phyloP scores from a whole-genome alignment of 768 basidiomycete species.

The Rhodotorula diobovata region DNA sequence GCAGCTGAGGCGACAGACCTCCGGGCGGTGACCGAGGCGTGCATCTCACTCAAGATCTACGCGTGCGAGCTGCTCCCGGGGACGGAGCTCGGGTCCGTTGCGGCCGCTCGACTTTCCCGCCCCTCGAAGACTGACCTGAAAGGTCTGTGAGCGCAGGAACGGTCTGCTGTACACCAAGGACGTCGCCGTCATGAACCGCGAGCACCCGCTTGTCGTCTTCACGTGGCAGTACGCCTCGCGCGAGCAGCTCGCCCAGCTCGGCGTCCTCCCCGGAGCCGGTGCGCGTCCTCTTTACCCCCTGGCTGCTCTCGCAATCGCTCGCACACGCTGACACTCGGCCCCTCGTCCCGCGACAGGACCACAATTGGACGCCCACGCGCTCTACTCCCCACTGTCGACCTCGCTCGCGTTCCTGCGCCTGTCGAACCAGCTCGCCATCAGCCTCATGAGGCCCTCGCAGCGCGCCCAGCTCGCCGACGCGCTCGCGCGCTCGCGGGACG shows the following conservation, averaged over 20 bases:
- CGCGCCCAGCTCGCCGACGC: constrained; percentile 5
- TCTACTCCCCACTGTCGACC: background rate
- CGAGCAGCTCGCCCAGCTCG: constrained; percentile 1
- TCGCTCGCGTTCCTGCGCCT: constrained; percentile 1
- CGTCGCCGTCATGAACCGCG: background rate
- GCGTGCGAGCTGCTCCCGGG: background rate
- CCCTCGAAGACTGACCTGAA: too few species aligned
- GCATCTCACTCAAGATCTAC: background rate
- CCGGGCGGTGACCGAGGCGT: too few species aligned
- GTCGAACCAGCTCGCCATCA: background rate
- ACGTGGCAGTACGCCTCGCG: background rate
- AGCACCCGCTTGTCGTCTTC: background rate
- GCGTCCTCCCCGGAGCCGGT: background rate
- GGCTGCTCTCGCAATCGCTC: too few species aligned
- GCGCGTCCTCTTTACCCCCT: background rate
- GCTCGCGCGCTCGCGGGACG: background rate
- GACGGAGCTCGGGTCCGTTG: background rate
- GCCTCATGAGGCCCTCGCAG: constrained; percentile 4
- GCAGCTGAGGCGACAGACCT: background rate
- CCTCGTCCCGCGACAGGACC: background rate
- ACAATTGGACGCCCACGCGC: background rate
- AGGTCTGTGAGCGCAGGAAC: background rate
- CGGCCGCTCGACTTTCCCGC: background rate
- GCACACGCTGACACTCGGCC: too few species aligned
- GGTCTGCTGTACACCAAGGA: background rate